A percentile compares a stretch with the other conserved stretches of the same genome.
These are phyloP conservation scores for Nicotiana tabacum DNA, from an alignment of 257 asterid species.

Conservation along the genomic window DNA sequence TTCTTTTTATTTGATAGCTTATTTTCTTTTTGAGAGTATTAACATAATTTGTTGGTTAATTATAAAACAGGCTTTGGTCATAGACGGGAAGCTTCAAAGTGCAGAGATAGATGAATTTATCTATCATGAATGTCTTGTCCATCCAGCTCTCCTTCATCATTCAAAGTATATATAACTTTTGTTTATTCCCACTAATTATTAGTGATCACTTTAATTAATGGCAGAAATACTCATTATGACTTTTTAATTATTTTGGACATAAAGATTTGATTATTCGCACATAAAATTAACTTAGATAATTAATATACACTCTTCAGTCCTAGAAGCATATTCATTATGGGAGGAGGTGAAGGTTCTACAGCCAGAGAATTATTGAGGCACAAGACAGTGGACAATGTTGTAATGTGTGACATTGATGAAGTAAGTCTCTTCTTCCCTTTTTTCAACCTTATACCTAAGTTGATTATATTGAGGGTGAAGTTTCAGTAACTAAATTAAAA, in stretches of 20 bases:
- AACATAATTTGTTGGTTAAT: background rate
- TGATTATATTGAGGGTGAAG: too few relatives aligned
- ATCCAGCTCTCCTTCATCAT: conserved; percentile 79
- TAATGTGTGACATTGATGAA: conserved; percentile 96
- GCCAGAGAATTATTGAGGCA: conserved; percentile 89
- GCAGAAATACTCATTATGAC: background rate
- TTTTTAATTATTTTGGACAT: background rate
- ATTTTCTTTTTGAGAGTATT: background rate
- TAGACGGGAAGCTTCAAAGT: conserved; percentile 96
- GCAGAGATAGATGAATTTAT: conserved; percentile 94
- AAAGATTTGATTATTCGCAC: background rate
- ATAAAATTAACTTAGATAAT: background rate
- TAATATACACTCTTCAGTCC: conserved; percentile 42
- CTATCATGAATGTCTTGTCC: conserved; percentile 91
- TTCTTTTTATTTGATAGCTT: background rate
- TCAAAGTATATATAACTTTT: conserved; percentile 35
- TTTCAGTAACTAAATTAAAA: too few relatives aligned
- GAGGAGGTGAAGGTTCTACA: conserved; percentile 98
- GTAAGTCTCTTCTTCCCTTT: conserved; percentile 24
- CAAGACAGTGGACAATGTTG: conserved; percentile 64
- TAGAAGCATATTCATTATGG: conserved; percentile 82
- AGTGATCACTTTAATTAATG: background rate
- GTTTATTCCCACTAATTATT: background rate
- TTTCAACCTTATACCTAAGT: background rate
- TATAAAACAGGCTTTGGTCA: conserved; percentile 65